These are phyloP conservation scores for Candida insectorum DNA, from an alignment of 805 yeast genomes.

Conservation along the genomic window DNA sequence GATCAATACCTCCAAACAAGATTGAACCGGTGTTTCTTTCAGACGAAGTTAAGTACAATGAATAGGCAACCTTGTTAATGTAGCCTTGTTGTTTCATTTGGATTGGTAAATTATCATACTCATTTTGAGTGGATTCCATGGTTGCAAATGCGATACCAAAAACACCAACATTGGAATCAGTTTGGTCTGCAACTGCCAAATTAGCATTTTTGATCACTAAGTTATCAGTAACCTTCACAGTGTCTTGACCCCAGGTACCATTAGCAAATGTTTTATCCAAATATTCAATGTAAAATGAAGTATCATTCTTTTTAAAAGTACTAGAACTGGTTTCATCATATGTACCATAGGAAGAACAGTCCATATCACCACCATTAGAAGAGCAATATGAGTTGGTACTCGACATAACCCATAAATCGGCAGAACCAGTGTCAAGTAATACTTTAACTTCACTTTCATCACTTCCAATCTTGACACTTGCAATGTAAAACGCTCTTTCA, in stretches of 20 bases:
- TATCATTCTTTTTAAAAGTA: slow-evolving; percentile 29
- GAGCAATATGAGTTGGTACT: slow-evolving; percentile 20
- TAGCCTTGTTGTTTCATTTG: slow-evolving; percentile 33
- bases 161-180: slow-evolving; percentile 19
- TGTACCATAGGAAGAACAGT: slow-evolving; percentile 30
- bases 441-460: slow-evolving; percentile 25
- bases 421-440: slow-evolving; percentile 40
- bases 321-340: slow-evolving; percentile 32
- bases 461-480: slow-evolving; percentile 26
- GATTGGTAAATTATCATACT: slow-evolving; percentile 34
- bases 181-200: slow-evolving; percentile 18
- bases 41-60: slow-evolving; percentile 30
- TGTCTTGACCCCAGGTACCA: slow-evolving; percentile 18
- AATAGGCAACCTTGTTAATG: slow-evolving; percentile 33
- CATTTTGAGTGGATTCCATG: slow-evolving; percentile 10
- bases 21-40: slow-evolving; percentile 22
- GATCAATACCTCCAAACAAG: slow-evolving; percentile 33
- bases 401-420: slow-evolving; percentile 42
- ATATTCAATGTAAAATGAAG: slow-evolving; percentile 42
- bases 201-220: slow-evolving; percentile 13
- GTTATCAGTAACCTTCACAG: slow-evolving; percentile 12
- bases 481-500: slow-evolving; percentile 28
- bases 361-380: slow-evolving; percentile 19
- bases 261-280: slow-evolving; percentile 47
- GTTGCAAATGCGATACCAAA: slow-evolving; percentile 17